Base-by-base conservation (phyloP, 768 basidiomycete genomes). In the Termitomyces sp. region DNA sequence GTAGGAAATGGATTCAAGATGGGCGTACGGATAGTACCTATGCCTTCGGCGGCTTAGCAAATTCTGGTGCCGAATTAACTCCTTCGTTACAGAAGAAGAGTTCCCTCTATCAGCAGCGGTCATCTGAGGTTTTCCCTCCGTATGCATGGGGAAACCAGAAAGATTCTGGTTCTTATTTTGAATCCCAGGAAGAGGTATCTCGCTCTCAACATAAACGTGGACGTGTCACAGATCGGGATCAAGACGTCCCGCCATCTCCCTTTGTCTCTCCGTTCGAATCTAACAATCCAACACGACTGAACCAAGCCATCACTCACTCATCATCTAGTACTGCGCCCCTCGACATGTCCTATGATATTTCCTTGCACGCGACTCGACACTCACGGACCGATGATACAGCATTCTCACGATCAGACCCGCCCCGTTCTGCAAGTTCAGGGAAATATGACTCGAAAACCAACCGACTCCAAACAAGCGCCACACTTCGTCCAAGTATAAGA, bases 1-100 rank as follows among this genome's bases (percentile, higher is more conserved):
- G 76, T 52, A 77, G 83, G 25, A 73, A 73, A 48, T 95, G 92
- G 92, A 68, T 90, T 1, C 82, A 91, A 55, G 75, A 78, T 35
- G 66, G 66, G 21, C 68, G 70, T 14, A 55, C 65, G 10, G 72
- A 73, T 44, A 68, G 65, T 27, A 59, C 63, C 10, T 92, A 93
- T 69, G 77, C 76, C 16, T 93, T 93, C 58, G 76, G 76, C 28
- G 74, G 80, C n/a, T 57, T 76, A n/a, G 73, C 70, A 44, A 81
- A 75, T 55, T 72, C 80, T 25, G 69, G 65, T 10, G 55, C 67
- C 14, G 70, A 71, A 39, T 67, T 70, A 48, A 63, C 66, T 37
- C 68, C 74, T 0, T 70, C 72, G 1, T 70, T 74, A 56, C 64
- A 77, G 68, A 83, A 81, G 66, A 75, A 70, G 52, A 61, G 68